Conservation (phyloP, 495 filamentous ascomycete genomes). For the Poronia punctata region DNA sequence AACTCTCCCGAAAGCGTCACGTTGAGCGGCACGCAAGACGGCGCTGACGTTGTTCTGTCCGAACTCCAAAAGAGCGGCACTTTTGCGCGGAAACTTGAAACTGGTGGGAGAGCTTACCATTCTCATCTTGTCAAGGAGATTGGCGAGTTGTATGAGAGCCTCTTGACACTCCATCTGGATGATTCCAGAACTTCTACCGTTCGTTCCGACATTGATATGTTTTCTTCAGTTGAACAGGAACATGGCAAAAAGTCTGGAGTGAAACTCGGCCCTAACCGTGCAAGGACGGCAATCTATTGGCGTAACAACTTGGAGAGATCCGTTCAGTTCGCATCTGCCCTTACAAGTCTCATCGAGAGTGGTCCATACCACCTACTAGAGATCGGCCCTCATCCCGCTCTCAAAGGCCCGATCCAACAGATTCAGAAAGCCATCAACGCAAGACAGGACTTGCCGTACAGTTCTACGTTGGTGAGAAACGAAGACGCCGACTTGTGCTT, state of each 20-base stretch:
- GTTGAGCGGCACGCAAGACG: conserved; percentile 21
- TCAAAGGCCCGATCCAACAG: conserved; percentile 44
- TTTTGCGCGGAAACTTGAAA: conserved; percentile 32
- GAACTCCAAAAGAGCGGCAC: conserved; percentile 40
- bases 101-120: conserved; percentile 48
- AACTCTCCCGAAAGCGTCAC: conserved; percentile 32
- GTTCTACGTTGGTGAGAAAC: conserved; percentile 14
- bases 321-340: conserved; percentile 29
- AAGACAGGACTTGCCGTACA: conserved; percentile 27
- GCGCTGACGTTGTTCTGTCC: conserved; percentile 31
- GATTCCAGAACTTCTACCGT: conserved; percentile 25
- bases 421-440: conserved; percentile 28
- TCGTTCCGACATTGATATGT: conserved; percentile 25
- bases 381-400: conserved; percentile 51
- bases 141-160: conserved; percentile 32
- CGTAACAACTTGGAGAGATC: conserved; percentile 35
- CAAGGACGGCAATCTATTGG: conserved; percentile 26
- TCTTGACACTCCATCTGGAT: conserved; percentile 18
- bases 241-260: conserved; percentile 5
- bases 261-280: conserved; percentile 17
- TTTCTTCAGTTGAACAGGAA: conserved; percentile 4
- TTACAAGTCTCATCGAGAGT: conserved; percentile 25
- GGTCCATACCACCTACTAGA: conserved; percentile 35
- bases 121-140: conserved; percentile 51
- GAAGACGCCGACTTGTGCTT: conserved; percentile 4